Evolutionary conservation across 495 filamentous ascomycete genomes (phyloP).

Genomic region (Penicillium steckii): DNA sequence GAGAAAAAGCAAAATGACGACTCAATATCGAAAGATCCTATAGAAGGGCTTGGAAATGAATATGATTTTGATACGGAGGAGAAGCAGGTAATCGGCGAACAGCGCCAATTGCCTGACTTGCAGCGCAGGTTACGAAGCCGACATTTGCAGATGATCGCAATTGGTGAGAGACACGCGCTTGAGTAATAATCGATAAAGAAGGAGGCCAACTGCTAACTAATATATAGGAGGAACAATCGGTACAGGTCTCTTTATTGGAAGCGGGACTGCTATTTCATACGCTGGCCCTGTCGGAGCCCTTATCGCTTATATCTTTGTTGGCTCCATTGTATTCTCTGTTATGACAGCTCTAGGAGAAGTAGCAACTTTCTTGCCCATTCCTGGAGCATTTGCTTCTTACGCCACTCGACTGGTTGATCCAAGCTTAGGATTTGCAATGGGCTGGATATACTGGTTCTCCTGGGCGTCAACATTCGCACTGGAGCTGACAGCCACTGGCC

Average conservation of each 20-base stretch:
- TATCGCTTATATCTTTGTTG: constrained; percentile 57
- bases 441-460: constrained; percentile 64
- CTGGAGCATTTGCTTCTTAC: constrained; percentile 68
- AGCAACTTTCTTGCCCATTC: constrained; percentile 67
- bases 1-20: neutral
- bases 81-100: constrained; percentile 12
- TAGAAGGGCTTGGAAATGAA: neutral
- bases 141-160: constrained; percentile 45
- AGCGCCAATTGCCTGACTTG: constrained; percentile 16
- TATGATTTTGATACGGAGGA: constrained; percentile 14
- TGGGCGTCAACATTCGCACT: constrained; percentile 59
- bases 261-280: constrained; percentile 57
- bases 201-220: neutral
- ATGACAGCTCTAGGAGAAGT: constrained; percentile 60
- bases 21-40: neutral
- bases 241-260: constrained; percentile 69
- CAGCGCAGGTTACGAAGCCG: constrained; percentile 52
- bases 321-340: constrained; percentile 52
- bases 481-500: constrained; percentile 62
- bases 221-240: constrained; percentile 63
- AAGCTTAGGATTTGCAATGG: constrained; percentile 67
- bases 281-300: constrained; percentile 62
- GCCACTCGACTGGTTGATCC: constrained; percentile 64
- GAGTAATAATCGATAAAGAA: neutral
- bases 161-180: constrained; percentile 30